These are phyloP conservation scores for Diaporthe batatas DNA, from an alignment of 2,329 filamentous ascomycete species.

Conservation along the genomic window DNA sequence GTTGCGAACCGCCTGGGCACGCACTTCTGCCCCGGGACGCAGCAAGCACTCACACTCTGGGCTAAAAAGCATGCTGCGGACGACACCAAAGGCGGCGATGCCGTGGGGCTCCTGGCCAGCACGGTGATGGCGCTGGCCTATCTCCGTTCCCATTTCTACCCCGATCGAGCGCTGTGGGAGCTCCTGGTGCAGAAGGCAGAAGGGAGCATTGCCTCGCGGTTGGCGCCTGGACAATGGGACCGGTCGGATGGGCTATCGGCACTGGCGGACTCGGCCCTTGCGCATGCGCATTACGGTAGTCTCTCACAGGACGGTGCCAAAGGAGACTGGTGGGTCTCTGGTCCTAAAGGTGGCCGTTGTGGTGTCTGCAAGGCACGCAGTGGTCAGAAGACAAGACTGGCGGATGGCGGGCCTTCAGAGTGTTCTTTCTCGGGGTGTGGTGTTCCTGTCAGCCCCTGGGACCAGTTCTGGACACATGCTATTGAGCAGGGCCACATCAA, in stretches of 20 bases:
- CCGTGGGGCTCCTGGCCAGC: background rate
- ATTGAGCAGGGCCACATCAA: constrained; percentile 9
- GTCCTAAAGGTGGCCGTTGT: background rate
- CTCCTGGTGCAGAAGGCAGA: constrained; percentile 10
- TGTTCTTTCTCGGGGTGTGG: background rate
- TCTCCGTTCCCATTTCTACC: background rate
- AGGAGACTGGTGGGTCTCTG: too few species aligned
- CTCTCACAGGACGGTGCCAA: background rate
- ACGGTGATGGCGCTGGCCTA: background rate
- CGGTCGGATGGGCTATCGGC: background rate
- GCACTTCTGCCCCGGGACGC: constrained; percentile 7
- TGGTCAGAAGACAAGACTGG: background rate
- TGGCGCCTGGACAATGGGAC: background rate
- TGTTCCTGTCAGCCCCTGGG: background rate
- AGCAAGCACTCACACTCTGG: background rate
- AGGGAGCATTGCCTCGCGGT: background rate
- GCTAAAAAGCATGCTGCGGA: background rate
- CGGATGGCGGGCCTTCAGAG: too few species aligned
- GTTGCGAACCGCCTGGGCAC: background rate
- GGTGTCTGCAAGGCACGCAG: background rate
- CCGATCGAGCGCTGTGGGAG: background rate
- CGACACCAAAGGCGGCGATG: too few species aligned
- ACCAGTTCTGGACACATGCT: constrained; percentile 2
- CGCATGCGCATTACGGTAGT: constrained; percentile 7
- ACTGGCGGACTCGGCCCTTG: constrained; percentile 1